These are phyloP conservation scores for Anisodus tanguticus DNA, from an alignment of 257 asterid genomes.

Conservation along the genomic window DNA sequence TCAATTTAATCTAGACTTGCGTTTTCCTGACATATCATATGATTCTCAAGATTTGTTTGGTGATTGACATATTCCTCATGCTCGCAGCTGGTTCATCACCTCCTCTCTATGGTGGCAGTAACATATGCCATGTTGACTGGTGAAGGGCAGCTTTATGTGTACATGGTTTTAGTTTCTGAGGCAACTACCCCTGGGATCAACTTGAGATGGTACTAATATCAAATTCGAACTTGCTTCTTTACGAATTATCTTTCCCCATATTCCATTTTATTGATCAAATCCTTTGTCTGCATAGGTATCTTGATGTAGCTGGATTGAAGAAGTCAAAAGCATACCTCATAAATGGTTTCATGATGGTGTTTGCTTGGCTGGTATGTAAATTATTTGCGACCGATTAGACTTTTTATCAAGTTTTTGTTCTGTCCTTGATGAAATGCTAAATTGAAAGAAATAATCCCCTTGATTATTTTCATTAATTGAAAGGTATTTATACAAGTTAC, in stretches of 20 bases:
- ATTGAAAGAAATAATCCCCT: too few species aligned
- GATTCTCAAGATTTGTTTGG: neutral
- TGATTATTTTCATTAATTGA: too few species aligned
- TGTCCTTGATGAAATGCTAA: slow-evolving; percentile 2
- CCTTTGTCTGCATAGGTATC: slow-evolving; percentile 59
- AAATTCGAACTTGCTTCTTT: neutral
- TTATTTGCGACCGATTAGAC: neutral
- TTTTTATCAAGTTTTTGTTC: neutral
- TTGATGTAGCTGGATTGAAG: slow-evolving; percentile 79
- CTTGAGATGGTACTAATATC: slow-evolving; percentile 70
- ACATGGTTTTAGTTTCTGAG: slow-evolving; percentile 74
- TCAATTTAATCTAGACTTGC: neutral
- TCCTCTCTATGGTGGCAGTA: slow-evolving; percentile 63
- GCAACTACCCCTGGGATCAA: slow-evolving; percentile 85
- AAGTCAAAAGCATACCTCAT: slow-evolving; percentile 57
- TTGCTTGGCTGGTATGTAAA: slow-evolving; percentile 72
- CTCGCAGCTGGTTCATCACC: slow-evolving; percentile 79
- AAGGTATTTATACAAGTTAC: too few species aligned
- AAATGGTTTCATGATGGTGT: slow-evolving; percentile 67
- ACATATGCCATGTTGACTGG: slow-evolving; percentile 74
- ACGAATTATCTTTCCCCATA: neutral
- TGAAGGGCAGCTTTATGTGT: slow-evolving; percentile 79
- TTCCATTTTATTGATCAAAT: slow-evolving; percentile 12
- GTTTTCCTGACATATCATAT: neutral
- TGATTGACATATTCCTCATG: slow-evolving; percentile 17